These are phyloP conservation scores for Lepidium campestre DNA, from an alignment of 441 rosid species.

Conservation along the genomic window DNA sequence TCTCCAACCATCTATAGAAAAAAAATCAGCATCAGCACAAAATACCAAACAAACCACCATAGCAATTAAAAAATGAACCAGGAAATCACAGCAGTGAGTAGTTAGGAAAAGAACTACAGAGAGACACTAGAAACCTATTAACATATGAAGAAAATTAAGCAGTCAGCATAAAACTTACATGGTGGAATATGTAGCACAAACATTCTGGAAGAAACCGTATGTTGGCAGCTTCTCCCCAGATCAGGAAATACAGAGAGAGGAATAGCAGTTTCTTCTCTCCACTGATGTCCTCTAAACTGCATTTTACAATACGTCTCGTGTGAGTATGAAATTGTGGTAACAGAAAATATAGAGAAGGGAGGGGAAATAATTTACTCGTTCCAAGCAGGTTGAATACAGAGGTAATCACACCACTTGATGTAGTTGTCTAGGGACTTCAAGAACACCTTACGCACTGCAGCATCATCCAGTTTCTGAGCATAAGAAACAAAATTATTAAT, in stretches of 20 bases:
- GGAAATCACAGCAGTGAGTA: neutral
- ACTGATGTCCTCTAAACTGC: conserved; percentile 75
- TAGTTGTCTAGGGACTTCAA: conserved; percentile 84
- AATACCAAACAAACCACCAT: neutral
- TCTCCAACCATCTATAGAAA: conserved; percentile 85
- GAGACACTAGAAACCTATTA: neutral
- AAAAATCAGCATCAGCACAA: neutral
- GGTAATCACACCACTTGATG: conserved; percentile 87
- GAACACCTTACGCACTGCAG: conserved; percentile 69
- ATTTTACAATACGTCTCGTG: conserved; percentile 8
- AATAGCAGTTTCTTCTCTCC: conserved; percentile 85
- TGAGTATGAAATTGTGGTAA: conserved; percentile 16
- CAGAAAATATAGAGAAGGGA: conserved; percentile 15
- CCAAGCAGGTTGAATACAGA: conserved; percentile 87
- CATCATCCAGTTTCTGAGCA: conserved; percentile 73
- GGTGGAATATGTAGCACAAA: conserved; percentile 97
- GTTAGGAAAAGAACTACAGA: neutral
- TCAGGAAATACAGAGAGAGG: conserved; percentile 75
- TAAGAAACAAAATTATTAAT: neutral
- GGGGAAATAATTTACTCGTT: conserved; percentile 52
- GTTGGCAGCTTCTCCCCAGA: conserved; percentile 99
- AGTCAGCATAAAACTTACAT: conserved; percentile 46
- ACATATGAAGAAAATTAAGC: conserved; percentile 9
- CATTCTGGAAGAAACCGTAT: conserved; percentile 97
- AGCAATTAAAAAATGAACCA: neutral